These are phyloP conservation scores for Phlebopus sp. DNA, from an alignment of 1,284 basidiomycete species.

Conservation along the genomic window DNA sequence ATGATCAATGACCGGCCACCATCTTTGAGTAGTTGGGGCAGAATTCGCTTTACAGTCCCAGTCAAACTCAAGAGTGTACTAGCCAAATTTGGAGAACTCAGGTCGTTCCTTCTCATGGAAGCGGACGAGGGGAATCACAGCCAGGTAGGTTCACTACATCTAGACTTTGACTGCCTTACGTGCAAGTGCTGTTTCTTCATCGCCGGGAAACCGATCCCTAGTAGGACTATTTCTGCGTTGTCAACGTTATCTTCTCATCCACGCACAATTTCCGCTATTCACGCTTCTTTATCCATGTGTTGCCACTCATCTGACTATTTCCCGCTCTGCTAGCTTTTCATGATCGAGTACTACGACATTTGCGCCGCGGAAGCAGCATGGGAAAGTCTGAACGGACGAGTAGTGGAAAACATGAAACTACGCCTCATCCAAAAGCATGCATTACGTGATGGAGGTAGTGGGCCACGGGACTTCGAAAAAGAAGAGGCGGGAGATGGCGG, in stretches of 20 bases:
- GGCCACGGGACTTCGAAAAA: slow-evolving; percentile 25
- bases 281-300: slow-evolving; percentile 3
- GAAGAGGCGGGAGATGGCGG: slow-evolving; percentile 26
- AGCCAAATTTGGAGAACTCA: slow-evolving; percentile 33
- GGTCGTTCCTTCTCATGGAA: slow-evolving; percentile 27
- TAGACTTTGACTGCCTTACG: neutral
- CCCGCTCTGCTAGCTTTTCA: slow-evolving; percentile 39
- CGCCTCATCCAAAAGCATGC: slow-evolving; percentile 21
- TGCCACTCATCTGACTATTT: slow-evolving; percentile 23
- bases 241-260: slow-evolving; percentile 6
- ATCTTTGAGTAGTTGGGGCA: slow-evolving; percentile 24
- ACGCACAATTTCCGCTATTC: slow-evolving; percentile 2
- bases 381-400: slow-evolving; percentile 37
- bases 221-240: slow-evolving; percentile 3
- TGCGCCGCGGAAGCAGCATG: slow-evolving; percentile 50
- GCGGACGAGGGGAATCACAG: slow-evolving; percentile 25
- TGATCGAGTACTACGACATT: slow-evolving; percentile 63
- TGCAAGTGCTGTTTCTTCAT: neutral
- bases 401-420: slow-evolving; percentile 45
- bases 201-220: slow-evolving; percentile 1
- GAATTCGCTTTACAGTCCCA: slow-evolving; percentile 25
- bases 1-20: slow-evolving; percentile 17
- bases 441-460: slow-evolving; percentile 19
- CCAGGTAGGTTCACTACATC: slow-evolving; percentile 26
- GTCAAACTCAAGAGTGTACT: slow-evolving; percentile 32